phyloP scores from a whole-genome alignment of 140 eudicot genomes.

The Senecio squalidus region DNA sequence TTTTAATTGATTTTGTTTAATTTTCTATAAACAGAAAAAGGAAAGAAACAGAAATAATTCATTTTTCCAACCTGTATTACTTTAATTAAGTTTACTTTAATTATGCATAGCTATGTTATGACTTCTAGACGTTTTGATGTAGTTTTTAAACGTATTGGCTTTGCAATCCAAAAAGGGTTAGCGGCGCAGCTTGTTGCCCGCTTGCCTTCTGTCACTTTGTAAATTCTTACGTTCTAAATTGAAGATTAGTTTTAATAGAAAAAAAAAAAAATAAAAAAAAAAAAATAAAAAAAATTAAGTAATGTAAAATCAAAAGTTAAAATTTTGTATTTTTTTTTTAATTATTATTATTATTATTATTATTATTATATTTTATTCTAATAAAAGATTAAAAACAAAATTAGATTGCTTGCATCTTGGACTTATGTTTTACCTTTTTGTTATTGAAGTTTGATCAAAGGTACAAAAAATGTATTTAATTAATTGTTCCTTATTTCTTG shows the following conservation, averaged over 20 bases:
- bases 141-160: too few relatives aligned
- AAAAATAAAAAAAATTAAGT: too few relatives aligned
- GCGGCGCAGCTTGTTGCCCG: too few relatives aligned
- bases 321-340: not conserved
- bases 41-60: not conserved
- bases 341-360: too few relatives aligned
- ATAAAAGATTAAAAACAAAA: not conserved
- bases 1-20: not conserved
- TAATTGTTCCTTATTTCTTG: constrained; percentile 26
- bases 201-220: too few relatives aligned
- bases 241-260: too few relatives aligned
- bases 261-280: too few relatives aligned
- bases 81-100: constrained; percentile 3
- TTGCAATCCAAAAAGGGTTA: too few relatives aligned
- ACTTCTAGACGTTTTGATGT: too few relatives aligned
- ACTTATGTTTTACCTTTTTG: constrained; percentile 31
- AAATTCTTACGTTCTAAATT: too few relatives aligned
- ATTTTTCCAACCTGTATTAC: not conserved
- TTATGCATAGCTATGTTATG: too few relatives aligned
- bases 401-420: constrained; percentile 39
- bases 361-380: constrained; percentile 1
- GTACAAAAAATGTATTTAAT: constrained; percentile 15
- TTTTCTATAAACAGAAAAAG: not conserved
- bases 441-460: constrained; percentile 32
- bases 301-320: not conserved